phyloP scores from a whole-genome alignment of 2,329 filamentous ascomycete species.

The Aspergillus calidoustus region DNA sequence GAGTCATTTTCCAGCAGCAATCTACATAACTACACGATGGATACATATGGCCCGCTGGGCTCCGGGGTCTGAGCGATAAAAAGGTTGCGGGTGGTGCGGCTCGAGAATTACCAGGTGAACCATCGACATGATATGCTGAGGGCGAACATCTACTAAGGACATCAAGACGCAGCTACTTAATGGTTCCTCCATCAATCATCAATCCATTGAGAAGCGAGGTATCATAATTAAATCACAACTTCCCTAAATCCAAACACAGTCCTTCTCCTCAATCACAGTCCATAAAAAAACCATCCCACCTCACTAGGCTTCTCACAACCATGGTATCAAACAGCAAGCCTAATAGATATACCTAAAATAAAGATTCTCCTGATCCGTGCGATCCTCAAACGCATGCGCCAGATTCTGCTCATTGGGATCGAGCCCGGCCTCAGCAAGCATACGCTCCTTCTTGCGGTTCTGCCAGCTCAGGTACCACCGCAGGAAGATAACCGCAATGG shows the following conservation, averaged over 20 bases:
- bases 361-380: slow-evolving; percentile 65
- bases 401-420: slow-evolving; percentile 49
- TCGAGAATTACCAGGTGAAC: no score
- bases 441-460: slow-evolving; percentile 62
- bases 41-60: no score
- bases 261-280: background rate
- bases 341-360: slow-evolving; percentile 63
- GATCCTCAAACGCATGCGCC: slow-evolving; percentile 64
- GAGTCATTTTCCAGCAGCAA: no score
- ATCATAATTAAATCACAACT: background rate
- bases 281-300: background rate
- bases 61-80: no score
- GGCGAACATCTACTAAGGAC: no score
- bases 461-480: slow-evolving; percentile 62
- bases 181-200: background rate
- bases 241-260: background rate
- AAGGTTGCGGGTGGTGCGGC: no score
- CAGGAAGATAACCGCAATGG: slow-evolving; percentile 61
- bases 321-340: background rate
- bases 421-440: slow-evolving; percentile 48
- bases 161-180: no score
- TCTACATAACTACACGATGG: no score
- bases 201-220: background rate
- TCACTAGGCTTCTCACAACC: background rate
- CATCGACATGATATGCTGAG: no score